phyloP scores from a whole-genome alignment of 2,329 filamentous ascomycete genomes.

The Apiospora aurea region DNA sequence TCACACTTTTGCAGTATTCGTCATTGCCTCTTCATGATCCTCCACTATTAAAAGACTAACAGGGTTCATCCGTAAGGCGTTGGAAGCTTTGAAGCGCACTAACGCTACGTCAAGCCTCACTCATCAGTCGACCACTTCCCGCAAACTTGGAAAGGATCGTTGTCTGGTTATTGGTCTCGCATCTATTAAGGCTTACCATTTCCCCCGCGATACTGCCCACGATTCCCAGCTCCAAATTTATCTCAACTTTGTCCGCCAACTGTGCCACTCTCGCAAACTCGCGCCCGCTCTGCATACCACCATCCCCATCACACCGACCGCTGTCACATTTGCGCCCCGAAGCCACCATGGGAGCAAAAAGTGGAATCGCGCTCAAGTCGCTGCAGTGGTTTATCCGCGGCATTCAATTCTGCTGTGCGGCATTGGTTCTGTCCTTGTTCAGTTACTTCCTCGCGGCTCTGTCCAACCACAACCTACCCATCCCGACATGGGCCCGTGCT shows the following conservation, averaged over 20 bases:
- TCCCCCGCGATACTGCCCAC: background rate
- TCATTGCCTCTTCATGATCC: conserved; percentile 6
- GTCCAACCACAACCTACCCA: conserved; percentile 66
- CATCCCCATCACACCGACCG: background rate
- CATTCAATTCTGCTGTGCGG: conserved; percentile 75
- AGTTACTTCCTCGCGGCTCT: conserved; percentile 85
- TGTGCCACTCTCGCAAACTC: background rate
- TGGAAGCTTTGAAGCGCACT: conserved; percentile 17
- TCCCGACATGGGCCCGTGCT: conserved; percentile 71
- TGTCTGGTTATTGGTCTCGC: background rate
- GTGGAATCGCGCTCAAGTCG: conserved; percentile 70
- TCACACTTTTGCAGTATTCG: conserved; percentile 1
- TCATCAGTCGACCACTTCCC: background rate
- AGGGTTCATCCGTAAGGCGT: conserved; percentile 3
- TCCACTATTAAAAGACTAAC: conserved; percentile 8
- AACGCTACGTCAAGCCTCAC: conserved; percentile 19
- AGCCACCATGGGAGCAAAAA: conserved; percentile 58
- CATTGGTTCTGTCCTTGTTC: conserved; percentile 79
- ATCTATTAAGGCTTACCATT: conserved; percentile 16
- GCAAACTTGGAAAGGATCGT: conserved; percentile 10
- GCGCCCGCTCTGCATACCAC: background rate
- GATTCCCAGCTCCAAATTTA: background rate
- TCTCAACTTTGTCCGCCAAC: conserved; percentile 1
- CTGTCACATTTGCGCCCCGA: background rate
- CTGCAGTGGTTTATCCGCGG: conserved; percentile 75